Evolutionary conservation across 2,329 filamentous ascomycete genomes (phyloP).

Genomic region (Claviceps fusiformis): DNA sequence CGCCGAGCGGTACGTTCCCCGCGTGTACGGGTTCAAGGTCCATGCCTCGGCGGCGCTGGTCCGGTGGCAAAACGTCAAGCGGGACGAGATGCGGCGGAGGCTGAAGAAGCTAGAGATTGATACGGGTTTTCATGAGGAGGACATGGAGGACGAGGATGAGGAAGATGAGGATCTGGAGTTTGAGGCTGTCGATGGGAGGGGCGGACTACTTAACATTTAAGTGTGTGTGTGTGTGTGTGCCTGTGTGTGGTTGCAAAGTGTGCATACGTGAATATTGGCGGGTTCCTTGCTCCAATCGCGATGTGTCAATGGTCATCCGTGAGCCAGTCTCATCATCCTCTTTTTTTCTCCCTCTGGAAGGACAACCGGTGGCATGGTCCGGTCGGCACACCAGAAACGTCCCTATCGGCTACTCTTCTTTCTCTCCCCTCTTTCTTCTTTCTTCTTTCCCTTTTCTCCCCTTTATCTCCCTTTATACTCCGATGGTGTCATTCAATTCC

Average conservation of each 20-base stretch:
- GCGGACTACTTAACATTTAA: slow-evolving; percentile 11
- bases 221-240: not conserved
- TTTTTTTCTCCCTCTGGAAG: not conserved
- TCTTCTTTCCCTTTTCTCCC: not conserved
- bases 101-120: slow-evolving; percentile 61
- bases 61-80: slow-evolving; percentile 75
- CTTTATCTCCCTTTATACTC: not conserved
- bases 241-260: not conserved
- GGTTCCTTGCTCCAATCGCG: not conserved
- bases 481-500: not conserved
- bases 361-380: not conserved
- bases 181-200: slow-evolving; percentile 22
- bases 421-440: not conserved
- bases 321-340: no score
- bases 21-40: slow-evolving; percentile 90
- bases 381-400: not conserved
- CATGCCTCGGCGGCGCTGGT: slow-evolving; percentile 79
- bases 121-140: slow-evolving; percentile 63
- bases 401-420: no score
- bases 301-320: not conserved
- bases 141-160: slow-evolving; percentile 51
- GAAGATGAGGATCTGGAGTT: slow-evolving; percentile 34
- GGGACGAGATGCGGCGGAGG: slow-evolving; percentile 70
- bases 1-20: slow-evolving; percentile 71
- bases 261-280: not conserved